Evolutionary conservation across 352 stramenopile species (phyloP).

Genomic region (Phytophthora capsici): DNA sequence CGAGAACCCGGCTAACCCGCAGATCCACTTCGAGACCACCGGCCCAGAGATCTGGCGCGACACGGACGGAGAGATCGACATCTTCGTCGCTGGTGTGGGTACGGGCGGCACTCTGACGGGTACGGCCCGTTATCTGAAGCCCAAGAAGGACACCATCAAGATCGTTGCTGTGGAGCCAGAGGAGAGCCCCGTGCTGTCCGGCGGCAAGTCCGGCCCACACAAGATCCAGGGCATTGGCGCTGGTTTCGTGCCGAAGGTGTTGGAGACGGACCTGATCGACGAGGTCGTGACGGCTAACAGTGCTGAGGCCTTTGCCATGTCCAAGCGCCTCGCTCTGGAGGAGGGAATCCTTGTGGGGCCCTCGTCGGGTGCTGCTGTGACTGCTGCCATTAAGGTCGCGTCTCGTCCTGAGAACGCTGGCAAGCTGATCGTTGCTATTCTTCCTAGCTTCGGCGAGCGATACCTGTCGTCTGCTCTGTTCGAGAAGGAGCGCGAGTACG

Average conservation of each 20-base stretch:
- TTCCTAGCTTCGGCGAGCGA: conserved; percentile 91
- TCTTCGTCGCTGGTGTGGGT: conserved; percentile 89
- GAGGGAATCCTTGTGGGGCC: conserved; percentile 89
- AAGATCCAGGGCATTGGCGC: conserved; percentile 90
- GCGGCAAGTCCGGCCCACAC: conserved; percentile 79
- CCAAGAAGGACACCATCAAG: conserved; percentile 82
- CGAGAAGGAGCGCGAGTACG: conserved; percentile 79
- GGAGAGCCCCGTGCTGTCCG: conserved; percentile 85
- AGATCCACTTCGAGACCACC: conserved; percentile 92
- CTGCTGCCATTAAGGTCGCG: conserved; percentile 83
- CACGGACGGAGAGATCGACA: conserved; percentile 87
- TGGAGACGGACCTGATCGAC: conserved; percentile 86
- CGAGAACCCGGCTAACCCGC: conserved; percentile 97
- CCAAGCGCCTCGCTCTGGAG: conserved; percentile 84
- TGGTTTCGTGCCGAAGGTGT: conserved; percentile 83
- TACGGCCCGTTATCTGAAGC: conserved; percentile 87
- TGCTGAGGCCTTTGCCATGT: conserved; percentile 86
- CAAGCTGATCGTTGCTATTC: conserved; percentile 91
- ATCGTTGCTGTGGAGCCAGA: conserved; percentile 88
- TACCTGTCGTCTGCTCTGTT: conserved; percentile 87
- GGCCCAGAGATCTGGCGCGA: conserved; percentile 89
- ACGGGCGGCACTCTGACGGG: conserved; percentile 90
- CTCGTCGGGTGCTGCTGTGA: conserved; percentile 87
- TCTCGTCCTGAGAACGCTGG: conserved; percentile 80
- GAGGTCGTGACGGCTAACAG: conserved; percentile 88